Conservation (phyloP, 495 filamentous ascomycete species). For the Lophiotrema nucula region DNA sequence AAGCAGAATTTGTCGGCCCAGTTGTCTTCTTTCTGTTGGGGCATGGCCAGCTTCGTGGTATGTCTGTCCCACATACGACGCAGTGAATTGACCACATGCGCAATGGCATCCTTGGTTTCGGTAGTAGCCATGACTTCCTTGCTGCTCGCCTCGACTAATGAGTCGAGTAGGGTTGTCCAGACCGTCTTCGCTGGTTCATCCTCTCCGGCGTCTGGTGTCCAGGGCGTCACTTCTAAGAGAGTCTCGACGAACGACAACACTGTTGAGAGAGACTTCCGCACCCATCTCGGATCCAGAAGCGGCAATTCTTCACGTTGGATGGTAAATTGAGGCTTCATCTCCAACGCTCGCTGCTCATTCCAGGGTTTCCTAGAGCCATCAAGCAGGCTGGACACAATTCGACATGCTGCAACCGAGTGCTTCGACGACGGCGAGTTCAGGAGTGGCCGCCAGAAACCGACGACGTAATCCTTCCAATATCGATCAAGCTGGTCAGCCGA, state of each 20-base stretch:
- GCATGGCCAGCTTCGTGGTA: conserved; percentile 3
- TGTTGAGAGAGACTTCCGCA: conserved; percentile 63
- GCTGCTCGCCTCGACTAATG: conserved; percentile 71
- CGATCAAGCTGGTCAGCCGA: conserved; percentile 61
- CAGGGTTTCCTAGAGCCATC: conserved; percentile 67
- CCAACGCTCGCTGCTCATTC: conserved; percentile 67
- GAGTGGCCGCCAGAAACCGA: conserved; percentile 52
- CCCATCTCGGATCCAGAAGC: conserved; percentile 78
- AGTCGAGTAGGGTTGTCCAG: conserved; percentile 67
- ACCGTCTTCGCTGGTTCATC: conserved; percentile 54
- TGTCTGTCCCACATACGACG: conserved; percentile 63
- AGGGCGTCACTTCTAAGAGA: conserved; percentile 58
- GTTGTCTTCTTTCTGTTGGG: conserved; percentile 17
- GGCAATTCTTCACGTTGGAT: conserved; percentile 68
- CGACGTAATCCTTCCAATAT: conserved; percentile 78
- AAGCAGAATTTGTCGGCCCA: conserved; percentile 63
- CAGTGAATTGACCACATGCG: conserved; percentile 64
- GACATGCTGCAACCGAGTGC: conserved; percentile 47
- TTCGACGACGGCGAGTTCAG: conserved; percentile 28
- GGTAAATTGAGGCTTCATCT: conserved; percentile 56
- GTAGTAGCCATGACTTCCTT: conserved; percentile 88
- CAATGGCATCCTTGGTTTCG: conserved; percentile 76
- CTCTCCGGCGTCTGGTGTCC: conserved; percentile 45
- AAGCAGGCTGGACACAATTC: conserved; percentile 67
- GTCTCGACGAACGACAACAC: conserved; percentile 66